Base-by-base conservation (phyloP, 2,329 filamentous ascomycete genomes). In the Nemania serpens region DNA sequence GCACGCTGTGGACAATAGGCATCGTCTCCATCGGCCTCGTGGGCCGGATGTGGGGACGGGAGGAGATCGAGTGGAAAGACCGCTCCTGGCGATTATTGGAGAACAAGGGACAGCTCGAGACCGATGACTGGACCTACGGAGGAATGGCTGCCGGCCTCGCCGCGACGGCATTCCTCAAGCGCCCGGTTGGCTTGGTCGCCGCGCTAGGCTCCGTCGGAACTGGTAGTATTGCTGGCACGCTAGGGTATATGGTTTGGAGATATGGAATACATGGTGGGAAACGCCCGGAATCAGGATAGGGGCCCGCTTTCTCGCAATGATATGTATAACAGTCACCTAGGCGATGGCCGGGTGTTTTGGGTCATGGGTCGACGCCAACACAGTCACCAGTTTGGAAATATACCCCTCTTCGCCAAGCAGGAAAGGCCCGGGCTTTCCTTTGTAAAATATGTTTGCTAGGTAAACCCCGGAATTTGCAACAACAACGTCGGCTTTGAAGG, bases 1-100 rank as follows among this genome's bases (percentile, higher is more conserved):
- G 81, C 56, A 78, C 78, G 3, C 56, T 82, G 1, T 63, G 81
- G 25, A 82, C 79, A 0, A 68, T 80, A 1, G 78, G 76, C 0
- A 62, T 84, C 1, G 73, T 82, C 22, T 74, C 74, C 1, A 59
- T 81, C 4, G 80, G 75, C 65, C 75, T 84, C 3, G 71, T 74
- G 29, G 76, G 69, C 0, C 75, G 80, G 2, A 88, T 89, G 86
- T 75, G 75, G 55, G 84, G 82, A 0, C 77, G 78, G 15, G 80
- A 85, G 65, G 77, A 81, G 42, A 84, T 89, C 34, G 86, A 89
- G 72, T 89, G 86, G 86, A 74, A 82, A 68, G 86, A 89, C 69
- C 78, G 87, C 17, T 81, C 81, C 58, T 89, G 86, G 85, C 76
- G 87, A 33, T 69, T 90, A 51, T 66, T 87, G 45, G 83, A 83